Base-by-base conservation (phyloP, 176 grass and related monocot genomes). In the Chloris gayana region DNA sequence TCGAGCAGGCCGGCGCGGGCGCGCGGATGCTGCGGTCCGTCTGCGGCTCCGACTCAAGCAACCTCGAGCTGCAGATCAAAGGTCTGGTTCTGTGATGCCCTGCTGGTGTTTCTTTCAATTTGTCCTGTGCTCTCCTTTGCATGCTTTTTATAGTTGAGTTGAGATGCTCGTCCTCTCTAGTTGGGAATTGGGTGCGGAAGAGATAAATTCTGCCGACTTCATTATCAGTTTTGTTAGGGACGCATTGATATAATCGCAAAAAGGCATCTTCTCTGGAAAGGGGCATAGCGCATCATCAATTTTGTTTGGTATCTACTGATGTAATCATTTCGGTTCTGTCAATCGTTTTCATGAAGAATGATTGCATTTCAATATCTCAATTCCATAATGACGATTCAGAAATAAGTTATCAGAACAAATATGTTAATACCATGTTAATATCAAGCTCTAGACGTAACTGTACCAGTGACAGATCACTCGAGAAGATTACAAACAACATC, bases 1-100 rank as follows among this genome's bases (percentile, higher is more conserved):
- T 87, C 10, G 85, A 77, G 77, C 87, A 85, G 74, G 53, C 70
- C 12, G 79, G 59, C 68, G 60, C 74, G 9, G 64, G 73, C 13
- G 83, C 65, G n/a, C 60, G 74, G 71, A 89, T 87, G 77, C 80
- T 94, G 56, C 80, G 61, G 25, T 97, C 89, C 41, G 72, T 68
- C 34, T 90, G 85, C 38, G 68, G 13, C 37, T 92, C 87, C 19
- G 73, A 93, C 4, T 76, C 69, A 6, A 21, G 27, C n/a, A 69
- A 90, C 64, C 72, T 91, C 32, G 66, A 75, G 42, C 33, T 63
- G 69, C 74, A 82, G 15, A 21, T 85, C 10, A 73, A 85, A 92
- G 89, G 95, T 92, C 2, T 1, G 57, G n/a, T 66, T 71, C n/a
- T 38, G 72, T 54, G 77, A 22, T 26, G 15, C 49, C 22, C 70